Evolutionary conservation across 352 stramenopile species (phyloP).

Genomic region (Pythium monospermum): DNA sequence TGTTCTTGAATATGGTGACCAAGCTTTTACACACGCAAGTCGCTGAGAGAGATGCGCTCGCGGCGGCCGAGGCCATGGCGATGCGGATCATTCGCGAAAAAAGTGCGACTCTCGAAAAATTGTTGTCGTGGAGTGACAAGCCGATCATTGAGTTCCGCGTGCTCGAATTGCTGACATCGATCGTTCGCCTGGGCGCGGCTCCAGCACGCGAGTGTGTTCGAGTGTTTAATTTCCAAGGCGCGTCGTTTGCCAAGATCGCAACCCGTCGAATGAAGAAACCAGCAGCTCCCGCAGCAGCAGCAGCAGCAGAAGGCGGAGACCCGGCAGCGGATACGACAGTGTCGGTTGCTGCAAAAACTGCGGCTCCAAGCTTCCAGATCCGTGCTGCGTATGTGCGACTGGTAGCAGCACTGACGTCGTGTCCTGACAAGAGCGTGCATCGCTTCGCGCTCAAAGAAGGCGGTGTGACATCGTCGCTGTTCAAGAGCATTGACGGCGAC

Average conservation of each 20-base stretch:
- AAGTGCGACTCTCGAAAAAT: slow-evolving; percentile 52
- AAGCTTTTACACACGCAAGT: slow-evolving; percentile 36
- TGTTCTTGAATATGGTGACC: slow-evolving; percentile 54
- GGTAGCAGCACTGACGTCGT: slow-evolving; percentile 53
- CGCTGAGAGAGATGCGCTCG: slow-evolving; percentile 4
- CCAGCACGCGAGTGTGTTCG: slow-evolving; percentile 66
- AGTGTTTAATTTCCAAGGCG: slow-evolving; percentile 74
- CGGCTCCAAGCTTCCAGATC: slow-evolving; percentile 45
- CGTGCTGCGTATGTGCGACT: slow-evolving; percentile 59
- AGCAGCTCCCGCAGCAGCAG: too few relatives aligned
- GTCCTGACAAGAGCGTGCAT: slow-evolving; percentile 68
- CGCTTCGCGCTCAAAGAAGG: slow-evolving; percentile 77
- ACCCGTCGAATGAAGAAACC: slow-evolving; percentile 57
- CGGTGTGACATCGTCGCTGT: slow-evolving; percentile 54
- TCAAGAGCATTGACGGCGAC: slow-evolving; percentile 77
- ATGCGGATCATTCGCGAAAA: slow-evolving; percentile 69
- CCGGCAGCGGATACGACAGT: not conserved
- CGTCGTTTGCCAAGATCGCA: slow-evolving; percentile 54
- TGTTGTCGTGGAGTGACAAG: slow-evolving; percentile 84
- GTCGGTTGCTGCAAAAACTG: not conserved
- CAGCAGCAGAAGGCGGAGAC: not conserved
- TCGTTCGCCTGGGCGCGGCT: slow-evolving; percentile 36
- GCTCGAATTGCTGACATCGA: slow-evolving; percentile 47
- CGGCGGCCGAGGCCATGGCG: slow-evolving; percentile 55
- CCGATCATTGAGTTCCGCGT: slow-evolving; percentile 68